Percentiles rank a stretch among this genome's conserved stretches.
These are phyloP conservation scores for Backusella sp. DNA, from an alignment of 192 early-diverging fungal genomes.

Conservation along the genomic window DNA sequence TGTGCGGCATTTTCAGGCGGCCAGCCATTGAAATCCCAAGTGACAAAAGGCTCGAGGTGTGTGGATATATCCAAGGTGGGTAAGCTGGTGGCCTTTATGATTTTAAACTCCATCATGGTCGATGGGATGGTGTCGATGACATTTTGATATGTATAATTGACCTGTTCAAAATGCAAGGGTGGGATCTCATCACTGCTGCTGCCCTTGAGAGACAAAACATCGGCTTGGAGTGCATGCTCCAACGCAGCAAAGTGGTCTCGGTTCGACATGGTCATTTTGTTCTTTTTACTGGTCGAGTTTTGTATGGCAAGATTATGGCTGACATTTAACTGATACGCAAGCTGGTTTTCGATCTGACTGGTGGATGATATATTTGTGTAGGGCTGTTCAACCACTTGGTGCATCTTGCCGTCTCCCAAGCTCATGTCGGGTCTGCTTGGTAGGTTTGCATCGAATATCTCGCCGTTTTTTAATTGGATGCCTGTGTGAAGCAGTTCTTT, in stretches of 20 bases:
- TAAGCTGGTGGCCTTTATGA: slow-evolving; percentile 58
- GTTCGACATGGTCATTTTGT: neutral
- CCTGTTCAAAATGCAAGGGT: slow-evolving; percentile 59
- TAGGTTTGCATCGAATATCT: slow-evolving; percentile 13
- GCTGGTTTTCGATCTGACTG: slow-evolving; percentile 22
- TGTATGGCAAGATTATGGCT: slow-evolving; percentile 36
- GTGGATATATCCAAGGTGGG: slow-evolving; percentile 48
- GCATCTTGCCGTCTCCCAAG: slow-evolving; percentile 30
- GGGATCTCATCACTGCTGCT: slow-evolving; percentile 32
- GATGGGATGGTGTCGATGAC: slow-evolving; percentile 47
- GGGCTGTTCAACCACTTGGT: neutral
- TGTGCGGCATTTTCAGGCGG: slow-evolving; percentile 53
- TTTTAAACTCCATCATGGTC: slow-evolving; percentile 66
- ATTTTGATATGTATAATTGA: slow-evolving; percentile 50
- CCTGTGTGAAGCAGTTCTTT: slow-evolving; percentile 47
- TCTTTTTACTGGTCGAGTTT: slow-evolving; percentile 15
- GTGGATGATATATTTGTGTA: neutral
- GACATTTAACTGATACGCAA: slow-evolving; percentile 31
- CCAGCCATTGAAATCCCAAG: slow-evolving; percentile 75
- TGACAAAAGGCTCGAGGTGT: slow-evolving; percentile 65
- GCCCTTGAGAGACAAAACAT: slow-evolving; percentile 49
- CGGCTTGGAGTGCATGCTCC: slow-evolving; percentile 56
- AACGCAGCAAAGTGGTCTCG: slow-evolving; percentile 49
- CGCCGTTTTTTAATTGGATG: slow-evolving; percentile 33
- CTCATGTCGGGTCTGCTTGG: slow-evolving; percentile 26